A percentile compares a stretch with the other conserved stretches of the same genome.
These are phyloP conservation scores for Gastrodia elata DNA, from an alignment of 106 monocot species.

Conservation along the genomic window DNA sequence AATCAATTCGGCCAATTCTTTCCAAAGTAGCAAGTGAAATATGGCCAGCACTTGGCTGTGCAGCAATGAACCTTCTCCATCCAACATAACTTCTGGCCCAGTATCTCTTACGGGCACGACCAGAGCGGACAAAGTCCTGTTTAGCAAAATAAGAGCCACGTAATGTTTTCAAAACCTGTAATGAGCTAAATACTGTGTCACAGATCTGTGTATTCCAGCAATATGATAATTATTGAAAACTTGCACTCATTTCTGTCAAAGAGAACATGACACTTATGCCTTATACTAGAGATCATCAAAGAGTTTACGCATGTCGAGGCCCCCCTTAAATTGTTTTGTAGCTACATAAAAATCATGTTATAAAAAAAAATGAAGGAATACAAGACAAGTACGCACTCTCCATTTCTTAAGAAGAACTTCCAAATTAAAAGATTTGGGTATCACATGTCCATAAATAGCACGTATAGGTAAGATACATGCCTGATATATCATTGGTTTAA, in stretches of 20 bases:
- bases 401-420: neutral
- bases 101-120: conserved; percentile 65
- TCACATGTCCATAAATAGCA: neutral
- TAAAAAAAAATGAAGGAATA: neutral
- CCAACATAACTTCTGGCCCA: conserved; percentile 99
- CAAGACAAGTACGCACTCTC: neutral
- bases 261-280: neutral
- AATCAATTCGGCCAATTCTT: conserved; percentile 64
- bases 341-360: neutral
- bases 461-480: conserved; percentile 18
- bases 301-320: neutral
- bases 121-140: conserved; percentile 83
- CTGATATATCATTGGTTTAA: conserved; percentile 96
- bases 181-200: neutral
- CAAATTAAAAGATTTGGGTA: neutral
- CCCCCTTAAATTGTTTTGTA: neutral
- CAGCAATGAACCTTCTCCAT: conserved; percentile 86
- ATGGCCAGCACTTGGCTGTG: conserved; percentile 79
- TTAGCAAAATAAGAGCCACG: conserved; percentile 1
- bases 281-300: neutral
- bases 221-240: neutral
- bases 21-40: conserved; percentile 64
- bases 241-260: neutral
- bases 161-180: neutral
- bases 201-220: neutral